phyloP scores from a whole-genome alignment of 257 asterid genomes.

The Salvia miltiorrhiza region DNA sequence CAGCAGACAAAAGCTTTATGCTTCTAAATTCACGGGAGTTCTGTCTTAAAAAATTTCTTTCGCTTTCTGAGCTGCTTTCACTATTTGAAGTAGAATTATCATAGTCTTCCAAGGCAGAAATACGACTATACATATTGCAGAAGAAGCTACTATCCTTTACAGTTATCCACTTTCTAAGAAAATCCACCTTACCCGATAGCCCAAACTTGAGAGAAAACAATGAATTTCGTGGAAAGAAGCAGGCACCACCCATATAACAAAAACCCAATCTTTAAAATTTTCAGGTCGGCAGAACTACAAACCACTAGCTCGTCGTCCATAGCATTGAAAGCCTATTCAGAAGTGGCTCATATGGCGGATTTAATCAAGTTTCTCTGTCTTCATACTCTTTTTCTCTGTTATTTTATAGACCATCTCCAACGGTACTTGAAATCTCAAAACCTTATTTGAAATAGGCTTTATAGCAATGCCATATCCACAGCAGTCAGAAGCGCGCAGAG shows the following conservation, averaged over 20 bases:
- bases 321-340: too few species aligned
- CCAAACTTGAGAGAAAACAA: slow-evolving; percentile 21
- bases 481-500: not conserved
- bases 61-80: slow-evolving; percentile 30
- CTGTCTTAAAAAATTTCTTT: slow-evolving; percentile 22
- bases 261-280: too few species aligned
- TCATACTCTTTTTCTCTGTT: too few species aligned
- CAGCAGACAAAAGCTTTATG: slow-evolving; percentile 30
- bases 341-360: too few species aligned
- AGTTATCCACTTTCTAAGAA: slow-evolving; percentile 12
- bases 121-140: slow-evolving; percentile 32
- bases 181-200: slow-evolving; percentile 23
- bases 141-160: slow-evolving; percentile 22
- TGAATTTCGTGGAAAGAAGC: not conserved
- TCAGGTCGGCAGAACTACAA: too few species aligned
- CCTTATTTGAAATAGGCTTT: not conserved
- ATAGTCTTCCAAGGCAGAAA: slow-evolving; percentile 39
- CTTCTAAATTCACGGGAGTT: slow-evolving; percentile 11
- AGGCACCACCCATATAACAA: too few species aligned
- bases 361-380: too few species aligned
- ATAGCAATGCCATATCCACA: not conserved
- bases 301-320: too few species aligned
- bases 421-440: too few species aligned
- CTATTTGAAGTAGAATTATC: slow-evolving; percentile 45
- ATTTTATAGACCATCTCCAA: too few species aligned